Conservation (phyloP, 257 asterid genomes). For the Rubia yunnanensis region DNA sequence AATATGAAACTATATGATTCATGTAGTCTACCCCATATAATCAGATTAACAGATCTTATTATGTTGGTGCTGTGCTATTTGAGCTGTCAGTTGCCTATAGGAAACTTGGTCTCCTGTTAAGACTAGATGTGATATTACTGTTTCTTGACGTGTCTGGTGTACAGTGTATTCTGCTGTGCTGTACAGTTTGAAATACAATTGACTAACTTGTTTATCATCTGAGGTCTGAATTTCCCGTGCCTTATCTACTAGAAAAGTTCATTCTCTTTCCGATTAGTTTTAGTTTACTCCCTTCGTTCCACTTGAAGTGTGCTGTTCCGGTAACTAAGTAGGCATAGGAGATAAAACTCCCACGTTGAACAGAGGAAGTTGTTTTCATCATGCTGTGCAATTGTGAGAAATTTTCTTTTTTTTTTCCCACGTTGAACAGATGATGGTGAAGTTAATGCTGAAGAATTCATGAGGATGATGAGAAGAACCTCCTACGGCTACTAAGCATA, state of each 20-base stretch:
- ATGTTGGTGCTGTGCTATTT: not conserved
- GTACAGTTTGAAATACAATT: not conserved
- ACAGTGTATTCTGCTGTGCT: not conserved
- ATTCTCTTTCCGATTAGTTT: not conserved
- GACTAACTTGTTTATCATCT: not conserved
- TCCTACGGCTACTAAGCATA: constrained; percentile 45
- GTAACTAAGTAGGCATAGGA: not conserved
- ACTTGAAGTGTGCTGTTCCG: not conserved
- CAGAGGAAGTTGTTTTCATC: not conserved
- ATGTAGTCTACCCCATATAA: not conserved
- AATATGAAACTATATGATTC: too few relatives aligned
- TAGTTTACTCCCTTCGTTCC: not conserved
- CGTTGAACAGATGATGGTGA: constrained; percentile 68
- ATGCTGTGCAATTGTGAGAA: not conserved
- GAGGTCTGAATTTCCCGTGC: not conserved
- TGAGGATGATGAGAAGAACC: constrained; percentile 91
- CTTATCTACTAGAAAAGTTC: not conserved
- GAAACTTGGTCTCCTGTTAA: not conserved
- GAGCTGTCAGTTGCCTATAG: too few relatives aligned
- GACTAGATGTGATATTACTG: not conserved
- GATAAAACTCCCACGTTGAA: not conserved
- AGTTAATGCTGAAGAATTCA: constrained; percentile 69
- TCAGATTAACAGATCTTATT: not conserved
- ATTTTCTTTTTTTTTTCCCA: not conserved
- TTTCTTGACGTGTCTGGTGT: not conserved